Evolutionary conservation across 164 flowering plant genomes (phyloP).

Genomic region (Dillenia turbinata): DNA sequence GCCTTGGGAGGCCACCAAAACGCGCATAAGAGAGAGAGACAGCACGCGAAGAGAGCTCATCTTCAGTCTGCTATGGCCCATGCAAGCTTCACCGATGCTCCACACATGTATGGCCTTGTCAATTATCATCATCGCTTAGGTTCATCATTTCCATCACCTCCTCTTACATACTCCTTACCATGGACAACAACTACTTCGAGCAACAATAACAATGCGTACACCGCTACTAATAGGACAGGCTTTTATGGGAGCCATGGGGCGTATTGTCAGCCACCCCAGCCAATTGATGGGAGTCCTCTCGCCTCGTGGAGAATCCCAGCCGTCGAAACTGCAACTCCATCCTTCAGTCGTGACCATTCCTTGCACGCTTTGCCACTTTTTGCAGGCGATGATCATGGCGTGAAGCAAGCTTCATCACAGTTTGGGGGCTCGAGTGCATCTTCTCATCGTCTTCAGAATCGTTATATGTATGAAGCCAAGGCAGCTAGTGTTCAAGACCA

Average conservation of each 20-base stretch:
- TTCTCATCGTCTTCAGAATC: slow-evolving; percentile 15
- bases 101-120: slow-evolving; percentile 47
- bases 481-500: slow-evolving; percentile 46
- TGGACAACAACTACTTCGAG: slow-evolving; percentile 16
- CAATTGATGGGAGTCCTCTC: slow-evolving; percentile 70
- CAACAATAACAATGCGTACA: slow-evolving; percentile 5
- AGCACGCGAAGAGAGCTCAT: slow-evolving; percentile 65
- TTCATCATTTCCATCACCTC: slow-evolving; percentile 11
- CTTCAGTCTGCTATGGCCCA: slow-evolving; percentile 65
- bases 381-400: slow-evolving; percentile 20
- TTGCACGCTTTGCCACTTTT: slow-evolving; percentile 10
- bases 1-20: slow-evolving; percentile 94
- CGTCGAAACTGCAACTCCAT: slow-evolving; percentile 18
- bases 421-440: slow-evolving; percentile 2
- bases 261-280: slow-evolving; percentile 14
- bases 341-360: slow-evolving; percentile 21
- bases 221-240: slow-evolving; percentile 7
- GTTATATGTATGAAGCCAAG: slow-evolving; percentile 33
- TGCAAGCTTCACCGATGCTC: slow-evolving; percentile 27
- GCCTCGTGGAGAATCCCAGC: slow-evolving; percentile 67
- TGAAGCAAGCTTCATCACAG: slow-evolving; percentile 9
- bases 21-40: slow-evolving; percentile 84
- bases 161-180: slow-evolving; percentile 22
- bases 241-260: slow-evolving; percentile 29
- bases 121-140: slow-evolving; percentile 25